Evolutionary conservation across 2,329 filamentous ascomycete species (phyloP).

Genomic region (Verticillium tricorpus): DNA sequence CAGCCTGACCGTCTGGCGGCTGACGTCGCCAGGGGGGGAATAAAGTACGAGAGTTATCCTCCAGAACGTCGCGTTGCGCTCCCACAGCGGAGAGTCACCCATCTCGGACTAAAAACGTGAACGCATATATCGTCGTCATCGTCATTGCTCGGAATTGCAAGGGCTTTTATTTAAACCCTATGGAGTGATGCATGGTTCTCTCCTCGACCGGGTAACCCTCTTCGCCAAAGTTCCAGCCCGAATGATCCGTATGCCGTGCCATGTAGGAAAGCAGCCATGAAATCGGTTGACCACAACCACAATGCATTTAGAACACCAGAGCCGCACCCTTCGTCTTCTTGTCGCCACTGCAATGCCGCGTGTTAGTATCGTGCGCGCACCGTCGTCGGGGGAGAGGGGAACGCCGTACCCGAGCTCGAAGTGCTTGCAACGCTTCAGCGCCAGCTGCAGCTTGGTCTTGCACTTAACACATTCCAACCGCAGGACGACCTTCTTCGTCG

Average conservation of each 20-base stretch:
- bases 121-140: not conserved
- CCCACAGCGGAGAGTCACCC: not conserved
- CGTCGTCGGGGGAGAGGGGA: not conserved
- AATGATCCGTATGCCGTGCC: slow-evolving; percentile 17
- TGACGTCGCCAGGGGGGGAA: not conserved
- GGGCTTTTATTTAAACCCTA: slow-evolving; percentile 37
- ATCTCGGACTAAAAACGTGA: not conserved
- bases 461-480: slow-evolving; percentile 95
- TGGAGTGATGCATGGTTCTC: slow-evolving; percentile 32
- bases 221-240: slow-evolving; percentile 40
- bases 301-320: slow-evolving; percentile 90
- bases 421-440: slow-evolving; percentile 99
- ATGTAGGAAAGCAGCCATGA: slow-evolving; percentile 14
- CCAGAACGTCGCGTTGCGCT: not conserved
- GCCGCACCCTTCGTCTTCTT: slow-evolving; percentile 99
- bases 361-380: not conserved
- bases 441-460: slow-evolving; percentile 98
- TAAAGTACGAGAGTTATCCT: not conserved
- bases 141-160: slow-evolving; percentile 13
- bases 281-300: slow-evolving; percentile 20
- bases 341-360: slow-evolving; percentile 71
- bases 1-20: not conserved
- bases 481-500: slow-evolving; percentile 99
- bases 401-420: slow-evolving; percentile 92
- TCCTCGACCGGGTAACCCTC: slow-evolving; percentile 35